Evolutionary conservation across 2,329 filamentous ascomycete genomes (phyloP).

Genomic region (Diaporthe ilicicola): DNA sequence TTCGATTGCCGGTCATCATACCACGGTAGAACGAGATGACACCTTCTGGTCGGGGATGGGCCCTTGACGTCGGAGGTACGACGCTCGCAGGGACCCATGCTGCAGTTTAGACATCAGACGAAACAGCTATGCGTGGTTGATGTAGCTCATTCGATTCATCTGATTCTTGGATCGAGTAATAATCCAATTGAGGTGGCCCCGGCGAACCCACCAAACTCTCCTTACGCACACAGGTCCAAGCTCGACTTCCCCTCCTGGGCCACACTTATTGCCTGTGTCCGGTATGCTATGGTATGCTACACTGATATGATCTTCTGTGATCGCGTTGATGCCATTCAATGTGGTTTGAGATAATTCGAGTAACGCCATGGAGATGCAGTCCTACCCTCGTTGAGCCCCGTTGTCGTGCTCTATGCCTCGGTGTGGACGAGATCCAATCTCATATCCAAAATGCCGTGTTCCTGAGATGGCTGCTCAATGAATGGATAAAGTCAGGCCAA

Average conservation of each 20-base stretch:
- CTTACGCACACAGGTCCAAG: background rate
- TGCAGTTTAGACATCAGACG: constrained; percentile 28
- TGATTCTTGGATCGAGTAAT: constrained; percentile 19
- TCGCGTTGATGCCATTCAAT: constrained; percentile 11
- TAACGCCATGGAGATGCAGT: constrained; percentile 29
- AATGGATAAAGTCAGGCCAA: background rate
- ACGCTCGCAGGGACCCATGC: constrained; percentile 16
- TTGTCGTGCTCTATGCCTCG: background rate
- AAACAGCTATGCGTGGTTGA: constrained; percentile 22
- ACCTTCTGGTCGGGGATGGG: constrained; percentile 6
- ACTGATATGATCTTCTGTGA: constrained; percentile 9
- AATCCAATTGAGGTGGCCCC: constrained; percentile 19
- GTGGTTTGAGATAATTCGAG: constrained; percentile 13
- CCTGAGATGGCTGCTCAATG: background rate
- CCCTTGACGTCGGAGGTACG: background rate
- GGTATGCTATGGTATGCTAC: constrained; percentile 17
- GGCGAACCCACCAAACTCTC: constrained; percentile 16
- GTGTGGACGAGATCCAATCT: constrained; percentile 16
- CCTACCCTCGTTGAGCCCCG: background rate
- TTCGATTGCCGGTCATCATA: constrained; percentile 20
- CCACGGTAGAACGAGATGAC: constrained; percentile 11
- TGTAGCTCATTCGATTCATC: constrained; percentile 27
- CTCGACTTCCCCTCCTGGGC: background rate
- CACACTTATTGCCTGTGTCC: background rate
- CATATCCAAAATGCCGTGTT: constrained; percentile 1